Evolutionary conservation across 257 asterid genomes (phyloP).

Genomic region (Marsdenia floribunda): DNA sequence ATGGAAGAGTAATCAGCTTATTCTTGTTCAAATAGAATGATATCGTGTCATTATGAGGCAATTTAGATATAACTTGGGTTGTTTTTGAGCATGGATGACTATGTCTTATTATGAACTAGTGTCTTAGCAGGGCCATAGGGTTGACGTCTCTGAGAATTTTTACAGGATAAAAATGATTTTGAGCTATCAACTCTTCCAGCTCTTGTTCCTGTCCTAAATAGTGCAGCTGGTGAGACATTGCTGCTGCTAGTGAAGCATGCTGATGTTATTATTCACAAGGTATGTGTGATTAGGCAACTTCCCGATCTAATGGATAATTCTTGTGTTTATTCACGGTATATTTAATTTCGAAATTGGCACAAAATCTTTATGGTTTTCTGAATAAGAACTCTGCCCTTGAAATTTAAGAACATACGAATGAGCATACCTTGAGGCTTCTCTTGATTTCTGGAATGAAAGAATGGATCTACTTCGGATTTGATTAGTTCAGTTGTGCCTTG

Average conservation of each 20-base stretch:
- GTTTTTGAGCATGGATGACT: not conserved
- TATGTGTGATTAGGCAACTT: constrained; percentile 23
- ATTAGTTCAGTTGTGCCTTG: not conserved
- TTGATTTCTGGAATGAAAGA: not conserved
- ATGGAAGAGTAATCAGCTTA: not conserved
- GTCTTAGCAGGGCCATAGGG: not conserved
- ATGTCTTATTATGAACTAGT: constrained; percentile 1
- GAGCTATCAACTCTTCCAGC: constrained; percentile 93
- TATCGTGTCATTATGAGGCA: not conserved
- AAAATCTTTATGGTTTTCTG: not conserved
- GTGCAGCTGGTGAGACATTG: constrained; percentile 94
- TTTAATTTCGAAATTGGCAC: not conserved
- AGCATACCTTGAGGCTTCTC: not conserved
- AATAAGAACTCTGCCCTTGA: not conserved
- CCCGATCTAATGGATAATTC: not conserved
- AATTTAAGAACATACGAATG: not conserved
- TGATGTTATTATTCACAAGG: constrained; percentile 92
- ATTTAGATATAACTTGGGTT: not conserved
- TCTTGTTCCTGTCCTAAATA: constrained; percentile 86
- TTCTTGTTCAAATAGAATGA: not conserved
- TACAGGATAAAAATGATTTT: constrained; percentile 94
- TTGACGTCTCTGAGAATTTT: constrained; percentile 9
- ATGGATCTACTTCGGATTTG: not conserved
- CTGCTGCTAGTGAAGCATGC: constrained; percentile 92
- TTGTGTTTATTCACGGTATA: not conserved